Percentiles rank a stretch among this genome's conserved stretches.
These are phyloP conservation scores for Papiliotrema fonsecae DNA, from an alignment of 1,284 basidiomycete species.

Conservation along the genomic window DNA sequence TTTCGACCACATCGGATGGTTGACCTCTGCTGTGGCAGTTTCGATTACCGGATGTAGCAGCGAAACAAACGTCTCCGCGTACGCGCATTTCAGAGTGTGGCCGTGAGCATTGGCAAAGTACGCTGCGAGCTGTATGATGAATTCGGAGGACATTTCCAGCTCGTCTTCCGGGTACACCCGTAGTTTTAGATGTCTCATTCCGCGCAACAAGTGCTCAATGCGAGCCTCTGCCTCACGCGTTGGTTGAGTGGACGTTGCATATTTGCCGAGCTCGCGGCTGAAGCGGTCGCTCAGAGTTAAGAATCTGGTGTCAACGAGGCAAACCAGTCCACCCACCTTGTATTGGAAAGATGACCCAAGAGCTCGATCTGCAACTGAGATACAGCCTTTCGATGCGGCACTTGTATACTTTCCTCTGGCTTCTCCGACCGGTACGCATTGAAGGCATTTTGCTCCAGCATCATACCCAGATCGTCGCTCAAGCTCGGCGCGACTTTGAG, in stretches of 20 bases:
- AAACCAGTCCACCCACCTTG: conserved; percentile 54
- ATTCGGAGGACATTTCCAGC: conserved; percentile 91
- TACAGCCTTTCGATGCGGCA: conserved; percentile 68
- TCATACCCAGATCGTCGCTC: conserved; percentile 68
- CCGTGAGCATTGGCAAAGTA: conserved; percentile 84
- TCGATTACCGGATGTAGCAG: conserved; percentile 86
- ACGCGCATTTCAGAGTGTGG: conserved; percentile 73
- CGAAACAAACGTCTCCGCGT: conserved; percentile 74
- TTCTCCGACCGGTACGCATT: conserved; percentile 76
- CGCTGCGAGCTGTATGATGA: conserved; percentile 74
- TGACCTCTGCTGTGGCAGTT: conserved; percentile 93
- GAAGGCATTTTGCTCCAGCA: conserved; percentile 77
- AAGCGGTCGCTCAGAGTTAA: conserved; percentile 83
- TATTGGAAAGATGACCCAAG: conserved; percentile 71
- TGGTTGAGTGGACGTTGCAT: conserved; percentile 66
- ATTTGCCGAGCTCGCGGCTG: conserved; percentile 63
- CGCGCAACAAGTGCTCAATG: conserved; percentile 75
- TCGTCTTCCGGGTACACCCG: conserved; percentile 90
- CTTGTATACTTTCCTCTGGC: conserved; percentile 40
- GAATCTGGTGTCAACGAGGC: conserved; percentile 55
- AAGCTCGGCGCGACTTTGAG: conserved; percentile 66
- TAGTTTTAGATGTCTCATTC: conserved; percentile 71
- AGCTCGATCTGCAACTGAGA: conserved; percentile 76
- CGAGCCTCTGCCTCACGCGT: conserved; percentile 71
- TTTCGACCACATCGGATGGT: conserved; percentile 90